Conservation (phyloP, 73 alveolate species). For the Breviolum minutum region DNA sequence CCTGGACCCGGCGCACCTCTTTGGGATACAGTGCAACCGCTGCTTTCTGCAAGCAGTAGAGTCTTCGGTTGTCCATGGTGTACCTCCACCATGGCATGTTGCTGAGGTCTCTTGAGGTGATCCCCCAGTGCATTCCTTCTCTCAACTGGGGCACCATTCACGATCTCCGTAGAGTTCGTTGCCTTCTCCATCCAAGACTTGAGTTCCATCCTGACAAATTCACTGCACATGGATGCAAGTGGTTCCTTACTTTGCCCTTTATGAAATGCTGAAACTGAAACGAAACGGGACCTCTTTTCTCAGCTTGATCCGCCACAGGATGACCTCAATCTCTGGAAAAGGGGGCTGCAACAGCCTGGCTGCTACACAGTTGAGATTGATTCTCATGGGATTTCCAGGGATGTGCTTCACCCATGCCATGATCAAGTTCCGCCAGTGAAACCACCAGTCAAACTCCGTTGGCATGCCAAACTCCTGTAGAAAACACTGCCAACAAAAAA, state of each 20-base stretch:
- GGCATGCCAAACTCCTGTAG: constrained; percentile 59
- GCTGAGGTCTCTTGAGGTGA: not conserved
- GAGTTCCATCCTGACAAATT: constrained; percentile 32
- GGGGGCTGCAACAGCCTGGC: constrained; percentile 67
- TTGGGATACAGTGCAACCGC: constrained; percentile 74
- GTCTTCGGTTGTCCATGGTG: constrained; percentile 83
- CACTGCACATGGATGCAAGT: not conserved
- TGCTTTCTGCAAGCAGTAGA: constrained; percentile 76
- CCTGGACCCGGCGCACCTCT: not conserved
- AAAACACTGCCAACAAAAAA: not conserved
- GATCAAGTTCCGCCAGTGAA: not conserved
- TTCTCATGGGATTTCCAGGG: not conserved
- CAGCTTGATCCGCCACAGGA: constrained; percentile 89
- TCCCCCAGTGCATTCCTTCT: not conserved
- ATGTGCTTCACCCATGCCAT: not conserved
- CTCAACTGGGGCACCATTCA: constrained; percentile 20
- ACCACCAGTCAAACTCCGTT: constrained; percentile 47
- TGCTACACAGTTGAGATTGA: not conserved
- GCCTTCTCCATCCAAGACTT: constrained; percentile 55
- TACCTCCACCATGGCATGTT: not conserved
- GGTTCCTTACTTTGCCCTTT: not conserved
- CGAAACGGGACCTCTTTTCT: constrained; percentile 11
- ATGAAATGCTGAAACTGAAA: not conserved
- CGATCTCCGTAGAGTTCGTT: constrained; percentile 85
- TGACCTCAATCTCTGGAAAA: constrained; percentile 71